phyloP scores from a whole-genome alignment of 495 filamentous ascomycete species.

The Podospora appendiculata region DNA sequence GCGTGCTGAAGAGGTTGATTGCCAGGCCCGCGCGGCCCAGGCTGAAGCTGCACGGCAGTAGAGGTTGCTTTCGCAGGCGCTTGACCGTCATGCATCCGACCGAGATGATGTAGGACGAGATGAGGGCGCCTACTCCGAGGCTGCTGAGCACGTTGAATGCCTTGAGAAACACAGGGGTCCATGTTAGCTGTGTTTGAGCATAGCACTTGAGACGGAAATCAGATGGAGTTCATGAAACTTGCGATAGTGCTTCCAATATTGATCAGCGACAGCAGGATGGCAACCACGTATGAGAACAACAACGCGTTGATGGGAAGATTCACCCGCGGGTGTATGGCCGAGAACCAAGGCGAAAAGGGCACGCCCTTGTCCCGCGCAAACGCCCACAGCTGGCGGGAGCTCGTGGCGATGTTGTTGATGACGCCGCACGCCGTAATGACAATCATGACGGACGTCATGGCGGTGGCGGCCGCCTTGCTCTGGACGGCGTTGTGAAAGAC shows the following conservation, averaged over 20 bases:
- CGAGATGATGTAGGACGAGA: constrained; percentile 43
- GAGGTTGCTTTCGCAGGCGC: constrained; percentile 24
- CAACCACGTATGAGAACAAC: constrained; percentile 8
- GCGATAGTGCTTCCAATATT: constrained; percentile 36
- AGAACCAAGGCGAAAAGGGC: constrained; percentile 46
- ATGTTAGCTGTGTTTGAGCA: neutral
- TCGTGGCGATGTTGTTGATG: constrained; percentile 48
- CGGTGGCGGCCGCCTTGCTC: constrained; percentile 35
- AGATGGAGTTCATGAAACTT: constrained; percentile 3
- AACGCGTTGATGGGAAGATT: constrained; percentile 47
- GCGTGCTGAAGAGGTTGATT: constrained; percentile 36
- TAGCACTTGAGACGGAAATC: neutral
- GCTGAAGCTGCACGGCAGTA: constrained; percentile 40
- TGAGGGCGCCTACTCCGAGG: constrained; percentile 31
- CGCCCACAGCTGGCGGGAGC: constrained; percentile 50
- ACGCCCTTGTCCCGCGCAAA: constrained; percentile 51
- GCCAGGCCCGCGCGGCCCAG: constrained; percentile 41
- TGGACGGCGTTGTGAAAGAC: constrained; percentile 45
- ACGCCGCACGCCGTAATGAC: constrained; percentile 41
- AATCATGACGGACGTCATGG: constrained; percentile 44
- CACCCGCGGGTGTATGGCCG: constrained; percentile 31
- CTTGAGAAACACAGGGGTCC: neutral
- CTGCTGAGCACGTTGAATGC: constrained; percentile 44
- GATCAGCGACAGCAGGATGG: constrained; percentile 30
- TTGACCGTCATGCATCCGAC: constrained; percentile 42